Evolutionary conservation across 2,329 filamentous ascomycete species (phyloP).

Genomic region (Plectosphaerella cucumerina): DNA sequence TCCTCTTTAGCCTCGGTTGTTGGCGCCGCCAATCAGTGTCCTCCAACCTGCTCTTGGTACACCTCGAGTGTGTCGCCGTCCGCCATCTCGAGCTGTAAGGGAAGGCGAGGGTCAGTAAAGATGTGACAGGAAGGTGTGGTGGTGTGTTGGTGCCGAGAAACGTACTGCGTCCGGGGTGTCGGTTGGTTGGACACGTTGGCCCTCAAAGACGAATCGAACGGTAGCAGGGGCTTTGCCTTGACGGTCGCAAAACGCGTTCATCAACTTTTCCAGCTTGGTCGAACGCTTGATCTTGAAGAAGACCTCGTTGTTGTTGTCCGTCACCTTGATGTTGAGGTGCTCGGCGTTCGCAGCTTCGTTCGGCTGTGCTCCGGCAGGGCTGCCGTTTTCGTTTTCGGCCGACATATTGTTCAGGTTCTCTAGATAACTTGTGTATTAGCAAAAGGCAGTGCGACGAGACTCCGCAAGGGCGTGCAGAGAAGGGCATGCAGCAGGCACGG

Average conservation of each 20-base stretch:
- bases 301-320: slow-evolving; percentile 98
- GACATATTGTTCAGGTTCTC: slow-evolving; percentile 36
- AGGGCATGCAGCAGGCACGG: too few relatives aligned
- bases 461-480: too few relatives aligned
- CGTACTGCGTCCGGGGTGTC: slow-evolving; percentile 91
- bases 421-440: too few relatives aligned
- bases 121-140: background rate
- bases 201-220: slow-evolving; percentile 94
- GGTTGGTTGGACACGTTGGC: slow-evolving; percentile 81
- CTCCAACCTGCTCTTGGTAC: slow-evolving; percentile 96
- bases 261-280: slow-evolving; percentile 93
- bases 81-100: slow-evolving; percentile 83
- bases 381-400: slow-evolving; percentile 47
- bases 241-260: slow-evolving; percentile 96
- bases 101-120: background rate
- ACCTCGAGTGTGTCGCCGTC: slow-evolving; percentile 96
- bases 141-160: slow-evolving; percentile 17
- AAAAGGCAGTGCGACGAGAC: too few relatives aligned
- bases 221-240: slow-evolving; percentile 83
- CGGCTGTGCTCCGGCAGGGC: slow-evolving; percentile 27
- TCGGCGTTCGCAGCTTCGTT: slow-evolving; percentile 52
- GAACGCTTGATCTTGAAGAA: slow-evolving; percentile 99
- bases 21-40: slow-evolving; percentile 24
- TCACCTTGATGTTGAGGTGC: slow-evolving; percentile 98
- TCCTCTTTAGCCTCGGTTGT: background rate